Conservation (phyloP, 805 yeast genomes). For the Zygoascus biomembranicola region DNA sequence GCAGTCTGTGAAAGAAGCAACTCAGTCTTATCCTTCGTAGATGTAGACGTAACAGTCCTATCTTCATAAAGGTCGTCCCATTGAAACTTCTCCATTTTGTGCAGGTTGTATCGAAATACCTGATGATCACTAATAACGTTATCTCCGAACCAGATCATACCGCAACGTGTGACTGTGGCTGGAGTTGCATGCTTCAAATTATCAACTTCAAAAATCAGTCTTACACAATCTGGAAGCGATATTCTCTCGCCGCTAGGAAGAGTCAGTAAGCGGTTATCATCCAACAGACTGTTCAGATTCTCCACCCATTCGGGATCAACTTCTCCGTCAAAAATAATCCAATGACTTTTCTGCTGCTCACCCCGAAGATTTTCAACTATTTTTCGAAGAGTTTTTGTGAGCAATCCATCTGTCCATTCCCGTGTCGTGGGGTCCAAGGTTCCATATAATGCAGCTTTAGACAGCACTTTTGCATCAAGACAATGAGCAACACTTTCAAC, state of each 20-base stretch:
- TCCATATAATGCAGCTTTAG: constrained; percentile 65
- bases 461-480: constrained; percentile 69
- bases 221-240: constrained; percentile 52
- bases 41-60: neutral
- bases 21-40: neutral
- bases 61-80: constrained; percentile 12
- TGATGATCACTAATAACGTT: constrained; percentile 20
- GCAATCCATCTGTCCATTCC: constrained; percentile 88
- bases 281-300: constrained; percentile 79
- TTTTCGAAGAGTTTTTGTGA: constrained; percentile 58
- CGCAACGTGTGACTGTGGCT: constrained; percentile 91
- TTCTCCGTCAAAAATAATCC: constrained; percentile 89
- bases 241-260: constrained; percentile 87
- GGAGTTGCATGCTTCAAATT: constrained; percentile 62
- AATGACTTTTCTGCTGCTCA: constrained; percentile 44
- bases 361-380: constrained; percentile 50
- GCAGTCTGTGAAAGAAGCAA: constrained; percentile 16
- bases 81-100: constrained; percentile 5
- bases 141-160: constrained; percentile 67
- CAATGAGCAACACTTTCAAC: constrained; percentile 34
- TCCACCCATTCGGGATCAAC: constrained; percentile 94
- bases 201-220: constrained; percentile 71
- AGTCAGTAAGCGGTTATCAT: constrained; percentile 75
- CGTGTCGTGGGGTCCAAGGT: constrained; percentile 63
- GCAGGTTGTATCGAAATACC: constrained; percentile 20